phyloP scores from a whole-genome alignment of 805 yeast genomes.

The Starmera quercuum region DNA sequence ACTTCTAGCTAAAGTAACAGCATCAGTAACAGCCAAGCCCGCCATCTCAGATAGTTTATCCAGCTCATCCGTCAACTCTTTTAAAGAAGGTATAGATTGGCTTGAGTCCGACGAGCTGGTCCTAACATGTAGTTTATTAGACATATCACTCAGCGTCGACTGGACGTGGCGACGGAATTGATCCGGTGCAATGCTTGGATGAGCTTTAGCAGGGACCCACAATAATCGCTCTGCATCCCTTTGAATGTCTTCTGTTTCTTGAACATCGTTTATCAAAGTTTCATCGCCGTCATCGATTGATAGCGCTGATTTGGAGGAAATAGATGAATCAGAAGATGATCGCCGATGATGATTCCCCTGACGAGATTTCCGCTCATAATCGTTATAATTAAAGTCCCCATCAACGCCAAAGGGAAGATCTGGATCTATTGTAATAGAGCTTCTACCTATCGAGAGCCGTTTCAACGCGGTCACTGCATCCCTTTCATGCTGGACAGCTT shows the following conservation, averaged over 20 bases:
- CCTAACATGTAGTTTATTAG: slow-evolving; percentile 6
- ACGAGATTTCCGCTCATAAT: slow-evolving; percentile 13
- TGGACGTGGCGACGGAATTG: slow-evolving; percentile 66
- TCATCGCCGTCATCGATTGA: slow-evolving; percentile 3
- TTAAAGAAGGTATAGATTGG: slow-evolving; percentile 49
- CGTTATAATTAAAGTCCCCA: slow-evolving; percentile 20
- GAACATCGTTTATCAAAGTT: neutral
- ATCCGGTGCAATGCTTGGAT: slow-evolving; percentile 93
- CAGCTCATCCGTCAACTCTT: slow-evolving; percentile 67
- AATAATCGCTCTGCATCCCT: slow-evolving; percentile 43
- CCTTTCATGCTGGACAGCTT: slow-evolving; percentile 68
- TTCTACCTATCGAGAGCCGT: slow-evolving; percentile 60
- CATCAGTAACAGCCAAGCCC: slow-evolving; percentile 72
- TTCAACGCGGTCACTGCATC: slow-evolving; percentile 68
- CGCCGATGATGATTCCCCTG: slow-evolving; percentile 6
- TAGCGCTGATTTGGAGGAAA: slow-evolving; percentile 2
- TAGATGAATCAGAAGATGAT: slow-evolving; percentile 12
- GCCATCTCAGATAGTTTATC: slow-evolving; percentile 69
- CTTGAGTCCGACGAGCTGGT: neutral
- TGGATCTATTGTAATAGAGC: slow-evolving; percentile 52
- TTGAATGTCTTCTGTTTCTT: slow-evolving; percentile 3
- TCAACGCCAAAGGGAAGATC: slow-evolving; percentile 48
- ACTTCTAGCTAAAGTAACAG: slow-evolving; percentile 75
- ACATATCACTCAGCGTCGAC: slow-evolving; percentile 23
- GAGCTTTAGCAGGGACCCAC: slow-evolving; percentile 95